Percentiles rank a stretch among this genome's conserved stretches.
Evolutionary conservation across 108 stramenopile genomes (phyloP).

Genomic region (Pseudonitzschia multistriata): DNA sequence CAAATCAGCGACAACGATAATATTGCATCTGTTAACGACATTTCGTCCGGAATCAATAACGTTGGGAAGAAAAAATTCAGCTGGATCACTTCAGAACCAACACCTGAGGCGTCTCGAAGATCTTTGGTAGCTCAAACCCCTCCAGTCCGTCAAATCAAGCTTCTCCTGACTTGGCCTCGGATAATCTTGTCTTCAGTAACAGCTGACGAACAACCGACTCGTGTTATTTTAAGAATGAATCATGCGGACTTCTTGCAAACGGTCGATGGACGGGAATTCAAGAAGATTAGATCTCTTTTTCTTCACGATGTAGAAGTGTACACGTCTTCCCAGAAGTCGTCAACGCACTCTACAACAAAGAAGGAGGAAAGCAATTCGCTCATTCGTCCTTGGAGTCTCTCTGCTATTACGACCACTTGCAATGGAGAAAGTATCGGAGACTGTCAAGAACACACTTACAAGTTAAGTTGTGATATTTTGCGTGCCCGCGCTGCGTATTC

Average conservation of each 20-base stretch:
- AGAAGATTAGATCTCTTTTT: constrained; percentile 29
- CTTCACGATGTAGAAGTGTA: constrained; percentile 49
- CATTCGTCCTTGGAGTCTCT: constrained; percentile 47
- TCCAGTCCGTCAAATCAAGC: constrained; percentile 43
- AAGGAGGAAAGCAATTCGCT: constrained; percentile 29
- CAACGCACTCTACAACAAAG: constrained; percentile 4
- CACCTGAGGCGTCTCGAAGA: constrained; percentile 15
- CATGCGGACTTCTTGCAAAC: constrained; percentile 52
- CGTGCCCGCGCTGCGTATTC: constrained; percentile 59
- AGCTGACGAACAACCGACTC: constrained; percentile 12
- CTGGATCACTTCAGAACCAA: constrained; percentile 13
- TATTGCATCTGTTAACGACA: not conserved
- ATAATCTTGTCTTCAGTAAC: constrained; percentile 42
- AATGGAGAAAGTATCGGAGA: constrained; percentile 7
- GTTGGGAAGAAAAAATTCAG: not conserved
- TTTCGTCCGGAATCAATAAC: constrained; percentile 7
- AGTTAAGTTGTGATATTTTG: constrained; percentile 44
- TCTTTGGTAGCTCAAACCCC: not conserved
- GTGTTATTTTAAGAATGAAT: constrained; percentile 47
- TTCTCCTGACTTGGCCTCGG: constrained; percentile 47
- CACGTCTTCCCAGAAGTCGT: constrained; percentile 16
- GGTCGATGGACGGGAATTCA: constrained; percentile 11
- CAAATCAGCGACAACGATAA: constrained; percentile 18
- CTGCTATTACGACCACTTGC: constrained; percentile 17
- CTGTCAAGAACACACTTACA: constrained; percentile 20